phyloP scores from a whole-genome alignment of 2,329 filamentous ascomycete genomes.

The Diaporthe velutina region DNA sequence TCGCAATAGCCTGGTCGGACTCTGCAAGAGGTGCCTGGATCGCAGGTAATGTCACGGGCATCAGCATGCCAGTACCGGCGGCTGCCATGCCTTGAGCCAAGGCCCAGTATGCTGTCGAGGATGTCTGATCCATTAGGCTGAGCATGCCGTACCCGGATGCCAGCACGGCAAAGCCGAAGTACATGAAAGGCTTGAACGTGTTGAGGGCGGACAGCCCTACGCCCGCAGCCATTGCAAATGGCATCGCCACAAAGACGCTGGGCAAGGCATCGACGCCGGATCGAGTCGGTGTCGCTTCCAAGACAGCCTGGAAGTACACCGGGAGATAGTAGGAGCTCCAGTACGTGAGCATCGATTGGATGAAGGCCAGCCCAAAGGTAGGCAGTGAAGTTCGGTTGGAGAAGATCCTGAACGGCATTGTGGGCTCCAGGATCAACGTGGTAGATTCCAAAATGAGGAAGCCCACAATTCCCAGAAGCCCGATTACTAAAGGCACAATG shows the following conservation, averaged over 20 bases:
- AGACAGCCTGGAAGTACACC: constrained; percentile 24
- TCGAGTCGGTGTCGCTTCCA: neutral
- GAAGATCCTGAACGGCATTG: constrained; percentile 45
- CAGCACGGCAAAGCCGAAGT: neutral
- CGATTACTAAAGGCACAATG: constrained; percentile 54
- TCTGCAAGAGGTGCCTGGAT: constrained; percentile 54
- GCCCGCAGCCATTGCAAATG: neutral
- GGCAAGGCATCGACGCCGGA: constrained; percentile 19
- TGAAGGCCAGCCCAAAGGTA: neutral
- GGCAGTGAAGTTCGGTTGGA: neutral
- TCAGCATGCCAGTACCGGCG: constrained; percentile 54
- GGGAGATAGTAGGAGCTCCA: constrained; percentile 11
- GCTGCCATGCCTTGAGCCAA: constrained; percentile 55
- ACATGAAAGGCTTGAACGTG: neutral
- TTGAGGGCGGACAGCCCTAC: neutral
- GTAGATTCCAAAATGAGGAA: constrained; percentile 51
- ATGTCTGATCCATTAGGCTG: constrained; percentile 50
- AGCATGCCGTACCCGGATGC: constrained; percentile 43
- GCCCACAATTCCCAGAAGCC: constrained; percentile 49
- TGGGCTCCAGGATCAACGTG: constrained; percentile 43
- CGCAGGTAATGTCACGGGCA: constrained; percentile 57
- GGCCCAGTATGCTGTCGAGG: constrained; percentile 54
- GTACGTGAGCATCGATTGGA: neutral
- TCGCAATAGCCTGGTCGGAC: constrained; percentile 50
- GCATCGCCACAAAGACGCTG: neutral